phyloP scores from a whole-genome alignment of 2,329 filamentous ascomycete genomes.

The Diaporthe citrichinensis region DNA sequence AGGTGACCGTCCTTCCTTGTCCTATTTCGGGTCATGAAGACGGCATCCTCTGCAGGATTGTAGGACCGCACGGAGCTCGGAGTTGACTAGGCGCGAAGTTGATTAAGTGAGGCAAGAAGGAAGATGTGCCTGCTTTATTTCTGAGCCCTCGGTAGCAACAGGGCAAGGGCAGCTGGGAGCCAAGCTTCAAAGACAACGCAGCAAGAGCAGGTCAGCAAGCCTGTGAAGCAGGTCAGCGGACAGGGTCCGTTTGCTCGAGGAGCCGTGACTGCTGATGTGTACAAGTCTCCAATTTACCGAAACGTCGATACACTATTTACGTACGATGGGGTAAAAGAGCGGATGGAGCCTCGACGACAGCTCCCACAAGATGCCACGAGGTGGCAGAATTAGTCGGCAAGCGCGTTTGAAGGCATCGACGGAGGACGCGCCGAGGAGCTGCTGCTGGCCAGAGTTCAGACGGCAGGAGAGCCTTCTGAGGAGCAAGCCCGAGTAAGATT shows the following conservation, averaged over 20 bases:
- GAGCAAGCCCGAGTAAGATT: background rate
- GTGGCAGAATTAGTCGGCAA: conserved; percentile 14
- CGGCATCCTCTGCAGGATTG: conserved; percentile 24
- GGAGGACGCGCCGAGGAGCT: background rate
- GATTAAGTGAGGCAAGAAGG: background rate
- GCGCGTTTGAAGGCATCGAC: conserved; percentile 29
- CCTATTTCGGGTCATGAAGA: background rate
- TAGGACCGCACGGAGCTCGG: conserved; percentile 15
- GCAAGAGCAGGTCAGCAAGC: conserved; percentile 17
- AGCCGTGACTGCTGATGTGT: conserved; percentile 22
- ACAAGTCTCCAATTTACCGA: conserved; percentile 32
- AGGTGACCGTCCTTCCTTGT: background rate
- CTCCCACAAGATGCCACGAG: conserved; percentile 19
- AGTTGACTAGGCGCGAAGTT: conserved; percentile 15
- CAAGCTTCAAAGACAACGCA: conserved; percentile 6
- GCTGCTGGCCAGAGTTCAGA: background rate
- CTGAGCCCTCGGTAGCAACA: background rate
- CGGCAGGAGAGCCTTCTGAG: background rate
- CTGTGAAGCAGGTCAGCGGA: conserved; percentile 27
- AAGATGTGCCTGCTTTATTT: conserved; percentile 6
- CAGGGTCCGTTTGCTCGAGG: conserved; percentile 15
- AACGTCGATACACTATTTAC: conserved; percentile 29
- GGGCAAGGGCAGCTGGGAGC: background rate
- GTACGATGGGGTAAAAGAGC: conserved; percentile 31
- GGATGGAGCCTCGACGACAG: conserved; percentile 15